Base-by-base conservation (phyloP, 805 yeast species). In the Komagataella populi region DNA sequence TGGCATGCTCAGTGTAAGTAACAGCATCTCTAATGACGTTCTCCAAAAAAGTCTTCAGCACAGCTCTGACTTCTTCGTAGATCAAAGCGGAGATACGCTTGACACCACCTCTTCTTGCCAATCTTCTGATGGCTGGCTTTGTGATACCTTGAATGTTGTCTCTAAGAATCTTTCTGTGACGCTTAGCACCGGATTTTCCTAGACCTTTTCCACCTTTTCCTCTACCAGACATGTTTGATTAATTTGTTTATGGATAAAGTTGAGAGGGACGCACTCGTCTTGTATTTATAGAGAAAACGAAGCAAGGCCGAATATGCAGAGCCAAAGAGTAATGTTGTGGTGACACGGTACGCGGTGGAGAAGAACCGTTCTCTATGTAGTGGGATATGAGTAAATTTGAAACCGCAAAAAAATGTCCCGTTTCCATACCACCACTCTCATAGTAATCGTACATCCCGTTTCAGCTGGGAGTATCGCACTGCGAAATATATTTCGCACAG, bases 81-180 rank as follows among this genome's bases (percentile, higher is more conserved):
- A 91, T 91, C 70, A 90, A 79, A 72, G 96, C 98, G 58, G 98
- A 91, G 68, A 91, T 91, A 87, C 99, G 96, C 85, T 91, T 91
- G 70, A 91, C 99, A 90, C 99, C 99, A 79, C 99, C 99, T 87
- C 99, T 89, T 84, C 99, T 91, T 51, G 99, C 99, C 67, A 91
- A 85, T 87, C 99, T 91, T 81, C 99, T 89, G 70, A 91, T 91
- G 70, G 99, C 99, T 70, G 99, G 99, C 83, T 91, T 91, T 58
- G 99, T 91, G 71, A 91, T 91, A 81, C 99, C 99, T 78, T 90
- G 97, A 63, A 93, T 91, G 91, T 91, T 93, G 75, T 93, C 99
- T 82, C 98, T 90, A 61, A 90, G 81, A 76, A 91, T 87, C 87
- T 90, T 90, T 84, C 98, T 88, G 89, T 91, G 99, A 77, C 99